These are phyloP conservation scores for Bonia amplexicaulis DNA, from an alignment of 176 grass and related monocot species.

Conservation along the genomic window DNA sequence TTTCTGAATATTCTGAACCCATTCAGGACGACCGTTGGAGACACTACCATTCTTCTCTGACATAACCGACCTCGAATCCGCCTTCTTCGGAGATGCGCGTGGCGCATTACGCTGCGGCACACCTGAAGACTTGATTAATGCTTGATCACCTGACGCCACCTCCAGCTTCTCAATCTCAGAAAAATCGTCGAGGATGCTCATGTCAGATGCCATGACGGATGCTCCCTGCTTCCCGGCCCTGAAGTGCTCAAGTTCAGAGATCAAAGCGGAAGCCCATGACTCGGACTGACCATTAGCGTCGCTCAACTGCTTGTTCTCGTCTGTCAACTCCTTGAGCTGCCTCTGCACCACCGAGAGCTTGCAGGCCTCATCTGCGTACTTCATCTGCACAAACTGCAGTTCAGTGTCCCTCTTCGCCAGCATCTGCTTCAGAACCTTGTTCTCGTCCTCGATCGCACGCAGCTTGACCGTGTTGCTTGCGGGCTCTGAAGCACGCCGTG, in stretches of 20 bases:
- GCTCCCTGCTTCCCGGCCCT: conserved; percentile 45
- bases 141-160: neutral
- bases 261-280: conserved; percentile 64
- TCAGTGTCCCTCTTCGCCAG: conserved; percentile 60
- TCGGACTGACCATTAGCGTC: conserved; percentile 40
- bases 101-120: neutral
- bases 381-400: conserved; percentile 44
- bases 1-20: conserved; percentile 49
- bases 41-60: conserved; percentile 1
- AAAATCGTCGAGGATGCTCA: conserved; percentile 57
- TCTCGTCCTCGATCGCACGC: conserved; percentile 70
- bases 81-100: neutral
- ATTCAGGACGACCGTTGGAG: conserved; percentile 42
- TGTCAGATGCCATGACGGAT: conserved; percentile 27
- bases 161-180: conserved; percentile 55
- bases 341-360: conserved; percentile 43
- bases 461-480: conserved; percentile 35
- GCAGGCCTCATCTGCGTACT: conserved; percentile 50
- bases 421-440: conserved; percentile 61
- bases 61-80: neutral
- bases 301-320: conserved; percentile 25
- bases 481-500: conserved; percentile 21
- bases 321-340: conserved; percentile 41
- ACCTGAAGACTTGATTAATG: neutral
- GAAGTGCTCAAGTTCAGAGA: conserved; percentile 69